Base-by-base conservation (phyloP, 208 protist species). In the Angomonas deanei region DNA sequence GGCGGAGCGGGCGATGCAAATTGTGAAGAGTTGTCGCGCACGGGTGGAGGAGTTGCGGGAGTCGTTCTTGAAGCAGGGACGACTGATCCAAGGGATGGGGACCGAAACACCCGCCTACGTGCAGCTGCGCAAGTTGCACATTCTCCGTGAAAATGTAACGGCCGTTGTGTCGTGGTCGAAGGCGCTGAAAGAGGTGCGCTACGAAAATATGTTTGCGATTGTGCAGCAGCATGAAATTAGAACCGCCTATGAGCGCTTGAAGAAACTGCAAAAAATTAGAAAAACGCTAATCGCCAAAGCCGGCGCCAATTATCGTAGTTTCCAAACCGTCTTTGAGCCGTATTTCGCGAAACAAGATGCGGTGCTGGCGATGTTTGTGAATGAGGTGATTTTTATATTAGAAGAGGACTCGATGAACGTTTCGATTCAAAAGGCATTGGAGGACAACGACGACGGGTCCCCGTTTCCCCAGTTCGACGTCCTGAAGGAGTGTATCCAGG, bases 321-420 rank as follows among this genome's bases (percentile, higher is more conserved):
- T 82, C 54, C 70, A 88, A 50, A 59, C 68, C 54, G 72, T 87
- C n/a, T 95, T 93, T 59, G 82, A 91, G 49, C 89, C 89, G 10
- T 95, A 92, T 72, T 95, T 95, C 76, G 72, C 82, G 3, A 95
- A 95, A 67, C 76, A 92, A 0, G 84, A 95, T 50, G 71, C 74
- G 0, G 80, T 92, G 17, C 65, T 86, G 11, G 66, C 66, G 4
- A 76, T 90, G 58, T 86, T 95, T 69, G 82, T 91, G 1, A 54
- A 70, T 32, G 79, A 86, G 39, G 61, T 93, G 4, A 84, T 79
- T 52, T 68, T 68, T 61, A 62, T 92, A 13, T 67, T 95, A 3
- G 69, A 78, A 39, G 70, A 82, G 69, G 84, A 82, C 54, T 76
- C 83, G 21, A 77, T 91, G 70, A 71, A 82, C 47, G 68, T 89